A percentile compares a stretch with the other conserved stretches of the same genome.
Conservation (phyloP, 2,329 filamentous ascomycete species). For the Apiospora hydei region DNA sequence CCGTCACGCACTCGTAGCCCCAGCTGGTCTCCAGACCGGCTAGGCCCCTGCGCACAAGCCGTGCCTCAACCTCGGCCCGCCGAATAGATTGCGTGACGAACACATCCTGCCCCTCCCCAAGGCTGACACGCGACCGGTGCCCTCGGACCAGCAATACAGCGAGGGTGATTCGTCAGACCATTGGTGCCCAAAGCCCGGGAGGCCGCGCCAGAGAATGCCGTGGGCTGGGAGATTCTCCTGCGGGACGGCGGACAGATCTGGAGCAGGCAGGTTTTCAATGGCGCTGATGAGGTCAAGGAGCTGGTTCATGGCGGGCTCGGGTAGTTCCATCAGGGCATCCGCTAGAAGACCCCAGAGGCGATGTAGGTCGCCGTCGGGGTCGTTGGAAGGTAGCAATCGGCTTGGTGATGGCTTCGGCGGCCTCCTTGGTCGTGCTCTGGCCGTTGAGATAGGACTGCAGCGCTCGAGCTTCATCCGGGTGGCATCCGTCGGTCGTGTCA, state of each 20-base stretch:
- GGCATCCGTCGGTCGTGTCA: slow-evolving; percentile 24
- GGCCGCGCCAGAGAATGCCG: slow-evolving; percentile 27
- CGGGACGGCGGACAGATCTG: slow-evolving; percentile 22
- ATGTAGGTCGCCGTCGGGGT: slow-evolving; percentile 4
- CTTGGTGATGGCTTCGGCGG: slow-evolving; percentile 23
- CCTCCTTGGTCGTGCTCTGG: neutral
- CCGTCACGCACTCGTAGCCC: slow-evolving; percentile 30
- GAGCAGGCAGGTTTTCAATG: slow-evolving; percentile 20
- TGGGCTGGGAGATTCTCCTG: slow-evolving; percentile 18
- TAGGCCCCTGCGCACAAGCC: slow-evolving; percentile 13
- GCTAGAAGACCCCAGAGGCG: slow-evolving; percentile 25
- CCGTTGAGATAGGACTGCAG: slow-evolving; percentile 24
- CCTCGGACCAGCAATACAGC: neutral
- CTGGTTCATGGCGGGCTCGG: neutral
- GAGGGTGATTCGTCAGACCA: slow-evolving; percentile 20
- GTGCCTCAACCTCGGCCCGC: slow-evolving; percentile 25
- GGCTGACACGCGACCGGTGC: neutral
- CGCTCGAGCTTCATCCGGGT: slow-evolving; percentile 23
- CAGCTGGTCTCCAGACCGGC: slow-evolving; percentile 25
- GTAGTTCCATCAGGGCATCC: slow-evolving; percentile 26
- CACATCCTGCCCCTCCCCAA: neutral
- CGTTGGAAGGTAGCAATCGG: neutral
- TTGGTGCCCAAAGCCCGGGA: slow-evolving; percentile 25
- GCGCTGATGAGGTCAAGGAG: slow-evolving; percentile 24
- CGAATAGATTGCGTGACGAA: slow-evolving; percentile 7